These are phyloP conservation scores for Lophiotrema nucula DNA, from an alignment of 495 filamentous ascomycete genomes.

Conservation along the genomic window DNA sequence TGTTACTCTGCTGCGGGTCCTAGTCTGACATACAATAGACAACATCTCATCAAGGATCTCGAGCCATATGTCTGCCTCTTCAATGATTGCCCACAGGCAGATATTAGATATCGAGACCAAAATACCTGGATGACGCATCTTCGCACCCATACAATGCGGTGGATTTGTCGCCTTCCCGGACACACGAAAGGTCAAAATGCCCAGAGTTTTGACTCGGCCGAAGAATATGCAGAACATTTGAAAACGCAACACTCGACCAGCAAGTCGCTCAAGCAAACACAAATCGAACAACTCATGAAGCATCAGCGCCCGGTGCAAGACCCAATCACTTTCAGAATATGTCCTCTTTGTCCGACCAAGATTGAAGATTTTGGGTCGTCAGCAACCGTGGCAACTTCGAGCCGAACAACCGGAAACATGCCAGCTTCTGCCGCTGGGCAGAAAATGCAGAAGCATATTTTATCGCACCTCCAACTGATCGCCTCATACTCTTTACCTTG, in stretches of 20 bases:
- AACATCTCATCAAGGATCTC: conserved; percentile 17
- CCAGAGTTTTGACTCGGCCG: neutral
- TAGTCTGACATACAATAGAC: neutral
- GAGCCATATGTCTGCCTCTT: conserved; percentile 26
- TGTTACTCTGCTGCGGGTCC: neutral
- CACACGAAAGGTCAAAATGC: neutral
- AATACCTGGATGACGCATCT: conserved; percentile 23
- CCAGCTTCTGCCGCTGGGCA: neutral
- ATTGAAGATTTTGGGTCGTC: neutral
- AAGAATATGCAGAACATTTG: neutral
- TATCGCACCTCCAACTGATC: conserved; percentile 7
- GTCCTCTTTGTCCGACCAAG: neutral
- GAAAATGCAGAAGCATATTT: conserved; percentile 18
- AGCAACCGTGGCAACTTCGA: neutral
- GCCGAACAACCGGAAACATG: neutral
- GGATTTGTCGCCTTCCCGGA: conserved; percentile 10
- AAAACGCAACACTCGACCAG: neutral
- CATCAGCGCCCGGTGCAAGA: neutral
- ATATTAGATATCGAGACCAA: conserved; percentile 4
- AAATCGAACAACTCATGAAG: neutral
- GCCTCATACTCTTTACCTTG: conserved; percentile 16
- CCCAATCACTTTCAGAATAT: neutral
- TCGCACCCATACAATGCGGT: conserved; percentile 2
- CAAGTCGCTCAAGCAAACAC: neutral
- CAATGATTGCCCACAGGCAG: conserved; percentile 4